Percentiles rank a stretch among this genome's conserved stretches.
Evolutionary conservation across 1,284 basidiomycete species (phyloP).

Genomic region (Fomitopsis betulina): DNA sequence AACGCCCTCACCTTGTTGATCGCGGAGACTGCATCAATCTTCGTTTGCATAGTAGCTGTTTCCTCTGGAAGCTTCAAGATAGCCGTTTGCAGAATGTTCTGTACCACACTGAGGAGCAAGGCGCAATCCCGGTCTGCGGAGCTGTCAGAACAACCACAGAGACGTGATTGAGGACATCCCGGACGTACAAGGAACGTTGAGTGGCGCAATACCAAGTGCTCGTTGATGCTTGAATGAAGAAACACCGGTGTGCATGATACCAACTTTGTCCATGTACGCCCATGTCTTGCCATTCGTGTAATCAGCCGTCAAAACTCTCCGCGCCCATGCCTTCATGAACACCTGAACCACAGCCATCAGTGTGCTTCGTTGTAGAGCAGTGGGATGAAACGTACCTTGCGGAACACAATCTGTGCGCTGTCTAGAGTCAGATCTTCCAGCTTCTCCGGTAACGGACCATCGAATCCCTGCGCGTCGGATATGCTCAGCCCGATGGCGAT

Average conservation of each 20-base stretch:
- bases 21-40: conserved; percentile 37
- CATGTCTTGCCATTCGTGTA: conserved; percentile 38
- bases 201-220: conserved; percentile 28
- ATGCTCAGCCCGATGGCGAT: background rate
- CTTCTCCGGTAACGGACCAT: conserved; percentile 30
- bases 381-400: conserved; percentile 31
- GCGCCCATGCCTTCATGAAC: conserved; percentile 34
- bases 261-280: conserved; percentile 48
- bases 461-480: conserved; percentile 26
- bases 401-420: conserved; percentile 43
- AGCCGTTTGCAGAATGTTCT: conserved; percentile 28
- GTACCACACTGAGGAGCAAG: conserved; percentile 29
- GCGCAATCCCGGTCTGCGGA: conserved; percentile 31
- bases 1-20: conserved; percentile 36
- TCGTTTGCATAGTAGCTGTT: conserved; percentile 24
- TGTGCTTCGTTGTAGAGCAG: background rate
- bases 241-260: conserved; percentile 45
- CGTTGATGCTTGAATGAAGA: conserved; percentile 36
- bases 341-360: conserved; percentile 18
- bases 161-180: background rate
- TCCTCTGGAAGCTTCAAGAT: conserved; percentile 27
- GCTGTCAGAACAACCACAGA: background rate
- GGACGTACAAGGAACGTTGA: conserved; percentile 30
- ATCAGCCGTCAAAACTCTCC: conserved; percentile 37
- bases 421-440: conserved; percentile 37